Conservation (phyloP, 768 basidiomycete genomes). For the Pleurotus tuoliensis region DNA sequence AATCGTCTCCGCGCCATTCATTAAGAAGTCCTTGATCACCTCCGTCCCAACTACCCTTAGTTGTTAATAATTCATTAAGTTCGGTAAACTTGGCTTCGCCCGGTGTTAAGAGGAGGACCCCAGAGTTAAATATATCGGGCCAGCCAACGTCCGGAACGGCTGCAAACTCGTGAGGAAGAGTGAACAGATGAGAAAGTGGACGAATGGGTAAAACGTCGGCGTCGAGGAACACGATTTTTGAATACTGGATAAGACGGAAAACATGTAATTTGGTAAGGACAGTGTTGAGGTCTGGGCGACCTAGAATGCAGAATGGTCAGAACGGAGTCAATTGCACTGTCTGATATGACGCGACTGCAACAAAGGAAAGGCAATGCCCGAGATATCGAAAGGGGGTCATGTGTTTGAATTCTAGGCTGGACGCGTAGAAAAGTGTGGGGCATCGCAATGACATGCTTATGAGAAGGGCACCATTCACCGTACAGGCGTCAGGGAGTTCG, state of each 20-base stretch:
- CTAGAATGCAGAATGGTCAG: constrained; percentile 37
- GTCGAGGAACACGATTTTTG: constrained; percentile 87
- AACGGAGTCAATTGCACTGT: neutral
- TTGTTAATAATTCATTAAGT: constrained; percentile 63
- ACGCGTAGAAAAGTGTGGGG: constrained; percentile 13
- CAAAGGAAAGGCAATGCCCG: no score
- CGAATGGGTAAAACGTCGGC: constrained; percentile 87
- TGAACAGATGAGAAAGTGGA: constrained; percentile 91
- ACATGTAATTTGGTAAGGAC: constrained; percentile 96
- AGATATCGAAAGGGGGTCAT: neutral
- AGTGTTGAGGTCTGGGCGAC: constrained; percentile 88
- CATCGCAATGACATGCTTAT: neutral
- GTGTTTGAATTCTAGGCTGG: neutral
- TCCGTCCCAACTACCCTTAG: constrained; percentile 92
- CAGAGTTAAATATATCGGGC: constrained; percentile 99
- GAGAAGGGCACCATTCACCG: no score
- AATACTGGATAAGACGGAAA: constrained; percentile 86
- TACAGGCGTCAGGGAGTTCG: no score
- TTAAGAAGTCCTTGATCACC: constrained; percentile 98
- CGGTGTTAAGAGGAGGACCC: constrained; percentile 85
- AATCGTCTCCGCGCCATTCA: constrained; percentile 84
- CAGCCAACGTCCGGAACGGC: constrained; percentile 97
- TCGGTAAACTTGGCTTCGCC: constrained; percentile 79
- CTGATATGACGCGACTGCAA: constrained; percentile 1
- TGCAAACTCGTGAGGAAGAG: constrained; percentile 76